Evolutionary conservation across 2,329 filamentous ascomycete genomes (phyloP), one percentile per base, ranked within the genome.

Genomic region (Apiospora hydei): DNA sequence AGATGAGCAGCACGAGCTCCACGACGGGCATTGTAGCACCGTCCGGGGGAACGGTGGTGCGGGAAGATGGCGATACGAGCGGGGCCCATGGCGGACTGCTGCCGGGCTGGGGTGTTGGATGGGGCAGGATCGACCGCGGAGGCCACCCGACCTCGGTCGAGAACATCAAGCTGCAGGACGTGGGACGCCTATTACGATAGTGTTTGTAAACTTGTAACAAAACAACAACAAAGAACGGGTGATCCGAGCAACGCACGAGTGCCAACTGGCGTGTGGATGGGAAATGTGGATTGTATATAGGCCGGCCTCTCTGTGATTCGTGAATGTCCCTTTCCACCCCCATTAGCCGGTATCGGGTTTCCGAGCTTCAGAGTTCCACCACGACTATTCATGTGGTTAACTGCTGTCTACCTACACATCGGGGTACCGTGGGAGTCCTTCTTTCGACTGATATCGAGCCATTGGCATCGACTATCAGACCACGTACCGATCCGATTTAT

Each of bases 401-500:
- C 8, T n/a, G 21, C n/a, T 49, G 16, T 26, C 30, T 38, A 61
- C 30, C 30, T 61, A 38, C 53, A 61, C 16, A n/a, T 34, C 51
- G 26, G 30, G 16, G 30, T 18, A 13, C 53, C 4, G 14, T 38
- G 18, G 21, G 34, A 24, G 57, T 14, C 10, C 6, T 3, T 41
- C 14, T 18, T 18, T 34, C n/a, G 26, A 24, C 34, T 30, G 24
- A 3, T 30, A 69, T 41, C 6, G 30, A 69, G 30, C 16, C 38
- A 47, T 44, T 34, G 13, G 16, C 16, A 2, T 69, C 30, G 41
- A 4, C 66, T 14, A 44, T 72, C 73, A 83, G n/a, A 83, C 73
- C 61, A 87, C 85, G 73, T 89, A 89, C 14, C 87, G 81, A 74
- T 89, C 88, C 11, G 81, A 83, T 67, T 81, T 74, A 73, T 88